Conservation (phyloP, 23 red algal genomes). For the Gracilaria domingensis region DNA sequence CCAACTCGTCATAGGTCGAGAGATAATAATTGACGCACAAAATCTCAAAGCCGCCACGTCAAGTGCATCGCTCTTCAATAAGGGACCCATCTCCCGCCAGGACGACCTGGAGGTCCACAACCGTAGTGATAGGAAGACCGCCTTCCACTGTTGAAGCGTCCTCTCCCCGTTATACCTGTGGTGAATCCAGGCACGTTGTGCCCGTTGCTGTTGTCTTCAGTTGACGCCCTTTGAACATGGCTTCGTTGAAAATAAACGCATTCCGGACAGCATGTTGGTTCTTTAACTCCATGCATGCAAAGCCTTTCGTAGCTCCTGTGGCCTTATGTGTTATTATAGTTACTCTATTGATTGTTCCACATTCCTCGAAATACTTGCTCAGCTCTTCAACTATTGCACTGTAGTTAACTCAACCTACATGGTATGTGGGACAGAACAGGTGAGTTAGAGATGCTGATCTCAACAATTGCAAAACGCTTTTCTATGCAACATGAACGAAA, state of each 20-base stretch:
- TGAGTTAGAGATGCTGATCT: too few relatives aligned
- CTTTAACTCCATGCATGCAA: constrained; percentile 89
- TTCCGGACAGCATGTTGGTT: constrained; percentile 81
- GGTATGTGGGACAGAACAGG: too few relatives aligned
- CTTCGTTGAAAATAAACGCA: constrained; percentile 88
- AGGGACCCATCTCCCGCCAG: constrained; percentile 47
- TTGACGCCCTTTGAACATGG: constrained; percentile 74
- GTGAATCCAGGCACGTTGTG: constrained; percentile 45
- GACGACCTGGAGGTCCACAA: constrained; percentile 21
- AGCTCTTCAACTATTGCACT: constrained; percentile 80
- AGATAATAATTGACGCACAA: background rate
- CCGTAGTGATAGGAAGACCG: constrained; percentile 8
- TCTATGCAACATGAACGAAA: background rate
- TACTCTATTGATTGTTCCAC: constrained; percentile 89
- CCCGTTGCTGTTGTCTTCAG: constrained; percentile 74
- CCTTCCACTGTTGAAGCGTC: constrained; percentile 27
- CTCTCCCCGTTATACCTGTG: constrained; percentile 30
- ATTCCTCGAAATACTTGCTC: constrained; percentile 85
- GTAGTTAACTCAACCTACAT: constrained; percentile 77
- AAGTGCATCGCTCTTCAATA: constrained; percentile 14
- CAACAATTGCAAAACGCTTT: too few relatives aligned
- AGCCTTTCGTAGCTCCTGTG: constrained; percentile 82
- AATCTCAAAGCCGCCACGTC: background rate
- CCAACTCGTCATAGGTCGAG: background rate
- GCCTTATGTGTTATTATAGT: constrained; percentile 81